Conservation (phyloP, 805 yeast genomes). For the Candida maesae region DNA sequence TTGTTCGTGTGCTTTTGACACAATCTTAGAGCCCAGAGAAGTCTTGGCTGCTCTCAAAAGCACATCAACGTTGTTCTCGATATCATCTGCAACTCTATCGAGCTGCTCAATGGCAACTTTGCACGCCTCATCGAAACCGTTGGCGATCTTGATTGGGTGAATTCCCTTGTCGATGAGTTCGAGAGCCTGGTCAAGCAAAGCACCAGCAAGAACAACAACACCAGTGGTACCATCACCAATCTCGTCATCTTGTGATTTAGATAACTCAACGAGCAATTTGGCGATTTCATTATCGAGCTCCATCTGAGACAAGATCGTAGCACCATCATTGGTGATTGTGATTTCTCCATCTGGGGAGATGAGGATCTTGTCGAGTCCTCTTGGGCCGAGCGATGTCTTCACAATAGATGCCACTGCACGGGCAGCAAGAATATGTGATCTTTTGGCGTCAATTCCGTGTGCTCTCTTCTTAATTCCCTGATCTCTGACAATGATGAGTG, state of each 20-base stretch:
- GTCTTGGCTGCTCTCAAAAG: constrained; percentile 91
- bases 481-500: constrained; percentile 95
- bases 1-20: constrained; percentile 87
- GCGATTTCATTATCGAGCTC: constrained; percentile 95
- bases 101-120: constrained; percentile 78
- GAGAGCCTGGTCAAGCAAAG: constrained; percentile 88
- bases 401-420: constrained; percentile 90
- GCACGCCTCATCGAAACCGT: constrained; percentile 97
- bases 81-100: constrained; percentile 69
- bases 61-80: constrained; percentile 42
- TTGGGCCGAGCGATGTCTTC: constrained; percentile 91
- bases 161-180: constrained; percentile 95
- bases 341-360: constrained; percentile 97
- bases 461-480: constrained; percentile 59
- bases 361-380: constrained; percentile 96
- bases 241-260: constrained; percentile 95
- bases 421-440: constrained; percentile 91
- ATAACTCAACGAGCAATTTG: constrained; percentile 86
- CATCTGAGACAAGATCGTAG: constrained; percentile 94
- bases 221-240: constrained; percentile 99
- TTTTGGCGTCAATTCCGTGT: constrained; percentile 75
- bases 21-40: constrained; percentile 92
- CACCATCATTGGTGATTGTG: constrained; percentile 98
- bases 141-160: constrained; percentile 95
- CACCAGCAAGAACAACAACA: constrained; percentile 94